Evolutionary conservation across 495 filamentous ascomycete genomes (phyloP).

Genomic region (Aeminium ludgeri): DNA sequence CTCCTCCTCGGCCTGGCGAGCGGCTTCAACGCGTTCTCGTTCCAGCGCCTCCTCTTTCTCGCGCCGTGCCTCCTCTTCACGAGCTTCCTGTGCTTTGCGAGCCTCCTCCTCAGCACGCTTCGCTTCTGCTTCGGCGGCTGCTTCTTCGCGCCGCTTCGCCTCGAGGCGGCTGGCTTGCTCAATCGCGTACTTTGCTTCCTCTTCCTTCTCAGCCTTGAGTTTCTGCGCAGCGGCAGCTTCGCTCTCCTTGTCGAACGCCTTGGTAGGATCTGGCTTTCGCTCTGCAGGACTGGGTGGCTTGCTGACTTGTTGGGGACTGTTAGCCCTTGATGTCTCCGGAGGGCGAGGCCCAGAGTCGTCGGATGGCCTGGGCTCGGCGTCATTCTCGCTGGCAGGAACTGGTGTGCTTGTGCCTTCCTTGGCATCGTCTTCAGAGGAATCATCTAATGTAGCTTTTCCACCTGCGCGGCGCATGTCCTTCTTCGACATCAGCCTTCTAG

Average conservation of each 20-base stretch:
- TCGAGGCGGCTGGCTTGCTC: conserved; percentile 8
- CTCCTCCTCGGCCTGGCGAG: conserved; percentile 4
- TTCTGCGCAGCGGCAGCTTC: background rate
- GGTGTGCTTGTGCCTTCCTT: background rate
- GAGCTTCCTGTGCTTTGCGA: conserved; percentile 14
- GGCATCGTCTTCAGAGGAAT: conserved; percentile 3
- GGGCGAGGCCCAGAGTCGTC: no score
- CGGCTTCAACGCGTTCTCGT: conserved; percentile 6
- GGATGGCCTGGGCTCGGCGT: no score
- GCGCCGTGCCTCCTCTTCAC: conserved; percentile 9
- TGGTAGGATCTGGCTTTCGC: background rate
- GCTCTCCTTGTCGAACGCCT: background rate
- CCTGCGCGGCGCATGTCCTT: conserved; percentile 9
- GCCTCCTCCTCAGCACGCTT: conserved; percentile 5
- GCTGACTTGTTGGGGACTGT: no score
- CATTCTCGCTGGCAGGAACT: background rate
- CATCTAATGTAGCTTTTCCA: conserved; percentile 4
- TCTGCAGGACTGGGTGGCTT: no score
- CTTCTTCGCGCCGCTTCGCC: conserved; percentile 16
- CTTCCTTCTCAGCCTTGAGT: conserved; percentile 10
- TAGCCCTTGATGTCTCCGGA: no score
- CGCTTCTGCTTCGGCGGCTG: conserved; percentile 16
- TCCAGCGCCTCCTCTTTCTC: conserved; percentile 5
- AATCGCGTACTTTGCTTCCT: conserved; percentile 8
- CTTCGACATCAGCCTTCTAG: conserved; percentile 13